Evolutionary conservation across 306 rosid genomes (phyloP).

Genomic region (Quercus aquifolioides): DNA sequence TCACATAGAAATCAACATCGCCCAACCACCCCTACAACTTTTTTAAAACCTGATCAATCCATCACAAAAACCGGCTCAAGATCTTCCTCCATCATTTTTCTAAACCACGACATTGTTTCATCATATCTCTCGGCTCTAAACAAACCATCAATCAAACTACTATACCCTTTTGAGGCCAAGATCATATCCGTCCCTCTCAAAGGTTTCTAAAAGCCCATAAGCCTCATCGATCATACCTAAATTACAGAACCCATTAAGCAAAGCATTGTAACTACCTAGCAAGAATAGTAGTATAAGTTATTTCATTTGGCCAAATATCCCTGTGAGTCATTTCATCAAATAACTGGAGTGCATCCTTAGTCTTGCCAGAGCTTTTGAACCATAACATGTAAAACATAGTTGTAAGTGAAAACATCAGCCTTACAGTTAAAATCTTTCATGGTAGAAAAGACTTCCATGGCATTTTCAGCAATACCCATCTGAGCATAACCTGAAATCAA

Average conservation of each 20-base stretch:
- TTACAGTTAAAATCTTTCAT: constrained; percentile 50
- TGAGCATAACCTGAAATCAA: constrained; percentile 36
- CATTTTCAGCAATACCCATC: constrained; percentile 40
- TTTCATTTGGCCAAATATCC: constrained; percentile 29
- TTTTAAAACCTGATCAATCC: no score
- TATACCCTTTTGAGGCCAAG: constrained; percentile 37
- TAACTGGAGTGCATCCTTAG: constrained; percentile 49
- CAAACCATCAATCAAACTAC: constrained; percentile 61
- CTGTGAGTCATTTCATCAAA: constrained; percentile 53
- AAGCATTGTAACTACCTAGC: constrained; percentile 47
- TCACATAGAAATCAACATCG: no score
- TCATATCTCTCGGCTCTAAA: constrained; percentile 54
- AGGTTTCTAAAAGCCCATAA: constrained; percentile 26
- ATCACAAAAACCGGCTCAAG: constrained; percentile 41
- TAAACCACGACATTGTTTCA: constrained; percentile 57
- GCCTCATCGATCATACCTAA: constrained; percentile 60
- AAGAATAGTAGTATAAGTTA: constrained; percentile 34
- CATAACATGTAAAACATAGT: constrained; percentile 41
- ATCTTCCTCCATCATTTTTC: constrained; percentile 37
- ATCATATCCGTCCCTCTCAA: constrained; percentile 40
- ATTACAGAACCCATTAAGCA: constrained; percentile 72
- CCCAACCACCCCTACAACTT: no score
- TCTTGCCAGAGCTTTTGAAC: constrained; percentile 8
- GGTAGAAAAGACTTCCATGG: constrained; percentile 44
- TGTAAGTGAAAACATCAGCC: constrained; percentile 50